These are phyloP conservation scores for Crucibulum laeve DNA, from an alignment of 768 basidiomycete genomes.

Conservation along the genomic window DNA sequence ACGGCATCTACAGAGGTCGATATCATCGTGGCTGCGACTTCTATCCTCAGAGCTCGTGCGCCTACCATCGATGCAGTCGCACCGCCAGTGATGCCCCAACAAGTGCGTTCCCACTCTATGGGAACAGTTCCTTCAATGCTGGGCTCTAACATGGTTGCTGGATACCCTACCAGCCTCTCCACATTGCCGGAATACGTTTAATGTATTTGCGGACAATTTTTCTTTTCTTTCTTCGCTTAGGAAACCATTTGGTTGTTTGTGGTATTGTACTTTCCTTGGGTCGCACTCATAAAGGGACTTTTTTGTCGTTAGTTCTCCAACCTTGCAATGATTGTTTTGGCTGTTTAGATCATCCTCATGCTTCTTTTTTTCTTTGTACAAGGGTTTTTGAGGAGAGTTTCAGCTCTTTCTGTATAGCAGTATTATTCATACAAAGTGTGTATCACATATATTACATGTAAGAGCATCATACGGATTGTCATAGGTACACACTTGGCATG, in stretches of 20 bases:
- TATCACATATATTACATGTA: slow-evolving; percentile 45
- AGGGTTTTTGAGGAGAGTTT: background rate
- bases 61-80: slow-evolving; percentile 20
- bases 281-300: background rate
- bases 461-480: slow-evolving; percentile 39
- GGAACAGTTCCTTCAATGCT: slow-evolving; percentile 16
- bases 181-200: slow-evolving; percentile 39
- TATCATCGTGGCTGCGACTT: slow-evolving; percentile 69
- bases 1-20: slow-evolving; percentile 74
- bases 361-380: background rate
- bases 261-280: background rate
- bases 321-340: background rate
- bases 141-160: slow-evolving; percentile 13
- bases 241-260: background rate
- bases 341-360: background rate
- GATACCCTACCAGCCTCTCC: slow-evolving; percentile 28
- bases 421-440: slow-evolving; percentile 29
- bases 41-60: slow-evolving; percentile 40
- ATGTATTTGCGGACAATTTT: slow-evolving; percentile 7
- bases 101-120: slow-evolving; percentile 13
- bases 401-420: slow-evolving; percentile 10
- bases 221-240: slow-evolving; percentile 3
- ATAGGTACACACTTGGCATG: slow-evolving; percentile 58
- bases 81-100: slow-evolving; percentile 12
- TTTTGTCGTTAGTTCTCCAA: background rate